Base-by-base conservation (phyloP, 1,284 basidiomycete species). In the Trametes pubescens region DNA sequence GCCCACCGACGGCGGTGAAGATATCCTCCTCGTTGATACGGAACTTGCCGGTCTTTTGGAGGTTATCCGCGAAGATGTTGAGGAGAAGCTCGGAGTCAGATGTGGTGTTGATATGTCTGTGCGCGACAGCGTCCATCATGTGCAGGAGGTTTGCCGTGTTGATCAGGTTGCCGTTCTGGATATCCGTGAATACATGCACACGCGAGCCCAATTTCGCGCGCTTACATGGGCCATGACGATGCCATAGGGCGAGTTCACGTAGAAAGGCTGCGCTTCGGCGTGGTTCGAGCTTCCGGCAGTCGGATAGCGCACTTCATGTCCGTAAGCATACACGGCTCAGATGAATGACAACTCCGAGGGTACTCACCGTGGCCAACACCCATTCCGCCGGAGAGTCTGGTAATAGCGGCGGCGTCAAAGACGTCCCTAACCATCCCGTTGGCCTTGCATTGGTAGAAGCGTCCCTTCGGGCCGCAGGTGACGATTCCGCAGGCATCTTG, bases 361-460 rank as follows among this genome's bases (percentile, higher is more conserved):
- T 68, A 75, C 86, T 73, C 71, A 97, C 96, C 96, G 78, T 99
- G 98, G 1, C 98, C 98, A 64, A 99, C 89, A 65, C 98, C 98
- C 98, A 99, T 99, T 65, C 91, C 90, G 24, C 98, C 98, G 69
- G 91, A 85, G 67, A 99, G 80, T 67, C 88, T 90, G 51, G 88
- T 85, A 61, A 99, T 81, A 24, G 92, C 86, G 73, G 86, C 86
- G 55, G 86, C 83, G 78, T 98, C 96, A 78, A 99, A 97, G 66
- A 99, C 93, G 77, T 99, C 98, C 62, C 97, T 88, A 72, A 99
- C 97, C 98, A 99, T 99, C 48, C 98, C 98, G 77, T 99, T 99
- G n/a, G 96, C 95, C 81, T 99, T 99, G 85, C 94, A 96, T 78
- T 99, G 98, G 79, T 93, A 97, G 78, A 99, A 94, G 51, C 96